Percentiles rank a stretch among this genome's conserved stretches.
Evolutionary conservation across 1,284 basidiomycete genomes (phyloP).

Genomic region (Leucoagaricus sp.): DNA sequence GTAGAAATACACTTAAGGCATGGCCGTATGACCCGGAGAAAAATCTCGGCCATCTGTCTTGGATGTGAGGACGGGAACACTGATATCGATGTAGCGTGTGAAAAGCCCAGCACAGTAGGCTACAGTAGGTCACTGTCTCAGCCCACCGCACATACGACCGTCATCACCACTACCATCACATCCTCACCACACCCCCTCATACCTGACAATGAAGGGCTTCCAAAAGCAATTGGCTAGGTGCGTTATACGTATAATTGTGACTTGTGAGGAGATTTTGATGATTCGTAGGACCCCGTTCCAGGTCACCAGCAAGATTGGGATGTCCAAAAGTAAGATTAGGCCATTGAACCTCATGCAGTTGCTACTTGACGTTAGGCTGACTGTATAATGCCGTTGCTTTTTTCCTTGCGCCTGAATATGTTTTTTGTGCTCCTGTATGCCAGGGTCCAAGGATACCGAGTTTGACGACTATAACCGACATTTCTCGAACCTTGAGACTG

Average conservation of each 20-base stretch:
- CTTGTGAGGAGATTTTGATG: conserved; percentile 6
- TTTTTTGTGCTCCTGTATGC: conserved; percentile 5
- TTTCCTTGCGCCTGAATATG: background rate
- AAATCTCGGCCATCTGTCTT: background rate
- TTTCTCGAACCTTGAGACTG: conserved; percentile 78
- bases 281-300: conserved; percentile 81
- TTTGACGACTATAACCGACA: conserved; percentile 83
- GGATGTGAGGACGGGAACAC: background rate
- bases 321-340: conserved; percentile 79
- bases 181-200: conserved; percentile 6
- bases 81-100: conserved; percentile 8
- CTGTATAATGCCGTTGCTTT: background rate
- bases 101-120: conserved; percentile 3
- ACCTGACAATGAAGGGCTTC: conserved; percentile 72
- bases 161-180: conserved; percentile 1
- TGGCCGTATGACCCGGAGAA: background rate
- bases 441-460: conserved; percentile 86
- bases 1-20: background rate
- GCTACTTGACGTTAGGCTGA: background rate
- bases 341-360: background rate
- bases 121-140: background rate
- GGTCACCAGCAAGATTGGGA: conserved; percentile 82
- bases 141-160: background rate
- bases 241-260: conserved; percentile 18
- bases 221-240: conserved; percentile 80